phyloP scores from a whole-genome alignment of 1,139 yeast genomes.

The Pichia sp. region DNA sequence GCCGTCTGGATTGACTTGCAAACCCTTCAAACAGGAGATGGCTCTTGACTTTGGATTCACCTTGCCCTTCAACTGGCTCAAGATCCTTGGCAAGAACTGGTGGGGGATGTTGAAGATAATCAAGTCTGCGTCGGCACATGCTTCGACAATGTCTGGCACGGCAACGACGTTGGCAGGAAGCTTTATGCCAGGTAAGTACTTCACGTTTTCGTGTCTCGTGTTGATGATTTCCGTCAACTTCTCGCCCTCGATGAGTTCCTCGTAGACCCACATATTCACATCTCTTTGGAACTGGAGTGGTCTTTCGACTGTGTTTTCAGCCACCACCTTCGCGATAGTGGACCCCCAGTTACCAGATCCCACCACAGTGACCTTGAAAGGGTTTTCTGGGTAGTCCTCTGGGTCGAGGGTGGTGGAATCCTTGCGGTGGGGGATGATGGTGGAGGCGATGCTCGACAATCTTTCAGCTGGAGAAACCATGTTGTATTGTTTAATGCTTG shows the following conservation, averaged over 20 bases:
- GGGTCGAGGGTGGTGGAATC: conserved; percentile 22
- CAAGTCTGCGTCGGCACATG: conserved; percentile 75
- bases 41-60: conserved; percentile 71
- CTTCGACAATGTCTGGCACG: conserved; percentile 70
- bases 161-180: conserved; percentile 81
- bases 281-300: conserved; percentile 60
- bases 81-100: conserved; percentile 75
- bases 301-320: conserved; percentile 74
- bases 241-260: conserved; percentile 67
- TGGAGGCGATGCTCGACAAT: conserved; percentile 24
- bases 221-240: conserved; percentile 85
- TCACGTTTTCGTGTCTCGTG: conserved; percentile 81
- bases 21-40: conserved; percentile 88
- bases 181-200: conserved; percentile 75
- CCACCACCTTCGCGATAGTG: conserved; percentile 88
- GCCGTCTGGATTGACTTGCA: conserved; percentile 76
- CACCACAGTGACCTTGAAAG: conserved; percentile 51
- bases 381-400: conserved; percentile 28
- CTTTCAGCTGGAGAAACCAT: conserved; percentile 28
- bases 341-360: conserved; percentile 95
- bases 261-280: conserved; percentile 94
- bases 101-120: conserved; percentile 90
- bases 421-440: conserved; percentile 15
- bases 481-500: conserved; percentile 1
- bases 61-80: conserved; percentile 71